phyloP scores from a whole-genome alignment of 2,329 filamentous ascomycete genomes.

The Aspergillus jensenii region DNA sequence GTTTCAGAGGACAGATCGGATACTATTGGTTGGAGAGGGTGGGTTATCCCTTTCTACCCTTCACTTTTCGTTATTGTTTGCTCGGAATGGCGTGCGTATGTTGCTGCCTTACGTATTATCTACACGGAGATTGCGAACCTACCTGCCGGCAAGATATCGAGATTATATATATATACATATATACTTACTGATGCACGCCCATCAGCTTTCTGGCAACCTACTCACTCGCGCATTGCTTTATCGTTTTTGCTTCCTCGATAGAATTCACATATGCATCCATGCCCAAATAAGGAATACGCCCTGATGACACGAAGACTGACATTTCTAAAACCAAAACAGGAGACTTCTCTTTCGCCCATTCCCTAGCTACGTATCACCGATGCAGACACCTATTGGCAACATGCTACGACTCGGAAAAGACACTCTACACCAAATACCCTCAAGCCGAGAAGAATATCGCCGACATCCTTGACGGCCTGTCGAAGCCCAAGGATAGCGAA shows the following conservation, averaged over 20 bases:
- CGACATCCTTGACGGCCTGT: slow-evolving; percentile 33
- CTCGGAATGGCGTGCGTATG: not conserved
- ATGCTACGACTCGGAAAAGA: slow-evolving; percentile 45
- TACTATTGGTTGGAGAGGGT: slow-evolving; percentile 48
- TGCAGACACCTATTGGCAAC: slow-evolving; percentile 44
- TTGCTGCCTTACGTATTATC: not conserved
- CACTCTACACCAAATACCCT: slow-evolving; percentile 71
- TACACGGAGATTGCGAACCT: not conserved
- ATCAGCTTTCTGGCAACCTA: not conserved
- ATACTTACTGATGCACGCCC: not conserved
- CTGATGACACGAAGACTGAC: not conserved
- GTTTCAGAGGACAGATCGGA: slow-evolving; percentile 41
- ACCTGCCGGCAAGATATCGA: not conserved
- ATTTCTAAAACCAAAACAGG: slow-evolving; percentile 26
- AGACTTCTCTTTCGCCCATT: slow-evolving; percentile 50
- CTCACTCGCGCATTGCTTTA: not conserved
- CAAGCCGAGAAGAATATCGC: slow-evolving; percentile 62
- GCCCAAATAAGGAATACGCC: not conserved
- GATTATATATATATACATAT: not conserved
- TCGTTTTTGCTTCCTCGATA: not conserved
- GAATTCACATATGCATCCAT: not conserved
- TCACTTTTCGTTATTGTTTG: slow-evolving; percentile 12
- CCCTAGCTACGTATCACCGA: slow-evolving; percentile 42
- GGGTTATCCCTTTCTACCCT: slow-evolving; percentile 17
- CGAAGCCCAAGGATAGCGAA: not conserved